Evolutionary conservation across 2,329 filamentous ascomycete species (phyloP).

Genomic region (Cercospora sesami): DNA sequence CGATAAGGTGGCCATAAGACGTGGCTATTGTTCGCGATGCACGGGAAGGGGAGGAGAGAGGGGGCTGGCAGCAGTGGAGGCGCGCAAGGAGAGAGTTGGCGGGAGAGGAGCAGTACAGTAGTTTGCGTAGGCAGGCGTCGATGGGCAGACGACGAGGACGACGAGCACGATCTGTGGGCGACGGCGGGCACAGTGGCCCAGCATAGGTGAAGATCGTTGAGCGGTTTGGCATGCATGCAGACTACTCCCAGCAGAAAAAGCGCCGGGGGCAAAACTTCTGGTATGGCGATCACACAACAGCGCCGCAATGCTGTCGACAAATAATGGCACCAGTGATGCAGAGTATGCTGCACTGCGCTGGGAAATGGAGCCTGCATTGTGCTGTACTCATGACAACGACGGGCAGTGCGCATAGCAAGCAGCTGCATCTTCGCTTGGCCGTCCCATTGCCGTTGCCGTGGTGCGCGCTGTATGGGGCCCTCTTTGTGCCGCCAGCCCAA

Average conservation of each 20-base stretch:
- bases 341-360: neutral
- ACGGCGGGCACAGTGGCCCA: neutral
- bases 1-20: slow-evolving; percentile 8
- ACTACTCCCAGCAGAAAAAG: neutral
- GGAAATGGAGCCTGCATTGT: neutral
- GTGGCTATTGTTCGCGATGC: neutral
- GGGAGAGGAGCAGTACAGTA: neutral
- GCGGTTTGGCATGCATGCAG: neutral
- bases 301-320: neutral
- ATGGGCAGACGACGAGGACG: neutral
- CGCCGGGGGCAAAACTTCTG: slow-evolving; percentile 1
- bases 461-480: neutral
- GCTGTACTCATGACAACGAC: neutral
- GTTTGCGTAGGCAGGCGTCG: neutral
- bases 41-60: neutral
- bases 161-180: neutral
- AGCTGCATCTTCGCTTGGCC: neutral
- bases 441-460: neutral
- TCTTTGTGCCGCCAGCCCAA: neutral
- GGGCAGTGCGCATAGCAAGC: neutral
- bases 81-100: neutral
- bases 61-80: neutral
- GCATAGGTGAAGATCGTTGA: slow-evolving; percentile 6
- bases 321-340: neutral
- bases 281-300: slow-evolving; percentile 4